Percentiles rank a stretch among this genome's conserved stretches.
phyloP scores from a whole-genome alignment of 441 rosid species.

The Populus trichocarpa region DNA sequence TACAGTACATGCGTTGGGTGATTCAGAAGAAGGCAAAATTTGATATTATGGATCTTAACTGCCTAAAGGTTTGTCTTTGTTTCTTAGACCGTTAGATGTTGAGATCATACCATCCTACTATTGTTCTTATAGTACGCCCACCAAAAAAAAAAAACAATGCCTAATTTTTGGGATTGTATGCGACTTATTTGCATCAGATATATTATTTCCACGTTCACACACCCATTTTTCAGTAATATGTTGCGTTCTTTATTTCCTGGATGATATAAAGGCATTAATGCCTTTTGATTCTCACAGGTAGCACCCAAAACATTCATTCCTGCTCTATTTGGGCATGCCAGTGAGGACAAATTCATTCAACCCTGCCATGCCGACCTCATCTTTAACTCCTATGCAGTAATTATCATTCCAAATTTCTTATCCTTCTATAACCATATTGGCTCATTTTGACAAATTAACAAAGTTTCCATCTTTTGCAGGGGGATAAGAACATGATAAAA shows the following conservation, averaged over 20 bases:
- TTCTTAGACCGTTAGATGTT: slow-evolving; percentile 11
- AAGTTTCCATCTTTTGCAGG: slow-evolving; percentile 46
- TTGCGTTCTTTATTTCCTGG: background rate
- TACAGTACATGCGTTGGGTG: slow-evolving; percentile 87
- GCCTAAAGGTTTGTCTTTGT: slow-evolving; percentile 66
- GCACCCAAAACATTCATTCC: slow-evolving; percentile 90
- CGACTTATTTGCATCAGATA: background rate
- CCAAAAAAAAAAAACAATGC: background rate
- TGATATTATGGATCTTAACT: slow-evolving; percentile 89
- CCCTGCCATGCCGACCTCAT: slow-evolving; percentile 81
- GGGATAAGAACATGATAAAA: slow-evolving; percentile 88
- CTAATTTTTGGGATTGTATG: slow-evolving; percentile 9
- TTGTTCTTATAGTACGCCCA: background rate
- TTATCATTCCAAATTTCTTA: slow-evolving; percentile 13
- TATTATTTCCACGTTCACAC: no score
- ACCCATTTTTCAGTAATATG: background rate
- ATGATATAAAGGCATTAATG: slow-evolving; percentile 1
- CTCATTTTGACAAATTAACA: slow-evolving; percentile 9
- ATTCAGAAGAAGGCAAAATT: slow-evolving; percentile 93
- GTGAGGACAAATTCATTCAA: slow-evolving; percentile 86
- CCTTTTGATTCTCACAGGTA: slow-evolving; percentile 46
- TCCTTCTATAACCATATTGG: slow-evolving; percentile 3
- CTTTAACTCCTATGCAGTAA: slow-evolving; percentile 74
- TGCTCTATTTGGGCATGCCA: slow-evolving; percentile 88
- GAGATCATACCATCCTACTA: background rate